Base-by-base conservation (phyloP, 2,329 filamentous ascomycete species). In the Neonectria punicea region DNA sequence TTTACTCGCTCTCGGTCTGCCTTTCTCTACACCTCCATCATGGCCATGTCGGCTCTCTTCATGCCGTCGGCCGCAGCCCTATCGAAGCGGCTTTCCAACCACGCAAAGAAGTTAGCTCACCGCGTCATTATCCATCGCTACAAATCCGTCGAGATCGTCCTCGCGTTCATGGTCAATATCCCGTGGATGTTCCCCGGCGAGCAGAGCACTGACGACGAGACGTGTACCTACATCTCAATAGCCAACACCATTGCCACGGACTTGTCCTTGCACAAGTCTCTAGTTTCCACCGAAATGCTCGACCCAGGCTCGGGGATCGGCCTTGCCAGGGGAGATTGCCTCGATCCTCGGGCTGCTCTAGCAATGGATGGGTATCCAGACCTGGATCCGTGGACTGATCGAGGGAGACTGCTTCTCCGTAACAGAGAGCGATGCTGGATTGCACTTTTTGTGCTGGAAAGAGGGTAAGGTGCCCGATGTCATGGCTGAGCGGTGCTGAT, bases 91-190 rank as follows among this genome's bases (percentile, higher is more conserved):
- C 81, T 93, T 1, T 88, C 89, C 0, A 84, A 87, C 57, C 91
- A 93, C 69, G 86, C 86, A 67, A 89, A 87, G 66, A 82, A 82
- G 25, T 83, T 93, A 4, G 90, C 89, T 0, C 85, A 89, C 28
- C 83, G 86, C 30, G 85, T 93, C 47, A 88, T 90, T 54, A 79
- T 84, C 0, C 84, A 86, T 50, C 86, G 90, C 2, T 86, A 89
- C 71, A 86, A 89, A 61, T 93, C 91, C 0, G 89, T 92, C 6
- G 91, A 93, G 74, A 92, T 93, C 61, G 88, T 93, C 0, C 80
- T 93, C 1, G 91, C 89, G 0, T 93, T 93, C 73, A 90, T 93
- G 87, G 85, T 92, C 34, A 92, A 92, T 66, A 86, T 93, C 7
- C 91, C 91, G 0, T 93, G 91, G 91, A 92, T 93, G 85, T 87